Conservation (phyloP, 2,329 filamentous ascomycete genomes). For the Coniochaeta sp. region DNA sequence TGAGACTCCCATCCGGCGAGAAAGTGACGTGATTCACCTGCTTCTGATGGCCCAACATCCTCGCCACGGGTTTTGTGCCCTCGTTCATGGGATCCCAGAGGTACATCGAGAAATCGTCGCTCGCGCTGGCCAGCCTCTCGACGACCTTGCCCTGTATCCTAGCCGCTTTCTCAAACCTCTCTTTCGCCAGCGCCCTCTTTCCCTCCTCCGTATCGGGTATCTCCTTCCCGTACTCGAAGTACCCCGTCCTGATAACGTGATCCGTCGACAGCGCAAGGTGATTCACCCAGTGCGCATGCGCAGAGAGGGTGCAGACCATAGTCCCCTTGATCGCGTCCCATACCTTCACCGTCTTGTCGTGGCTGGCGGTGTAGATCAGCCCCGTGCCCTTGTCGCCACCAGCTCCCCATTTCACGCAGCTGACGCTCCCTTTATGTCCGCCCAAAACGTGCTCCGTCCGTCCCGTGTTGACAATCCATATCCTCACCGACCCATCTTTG, state of each 20-base stretch:
- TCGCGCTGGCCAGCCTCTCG: conserved; percentile 83
- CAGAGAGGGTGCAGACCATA: conserved; percentile 64
- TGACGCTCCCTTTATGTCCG: conserved; percentile 83
- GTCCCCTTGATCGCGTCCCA: conserved; percentile 80
- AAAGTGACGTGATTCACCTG: conserved; percentile 95
- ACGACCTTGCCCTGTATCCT: conserved; percentile 67
- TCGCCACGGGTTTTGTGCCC: conserved; percentile 76
- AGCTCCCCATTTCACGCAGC: conserved; percentile 82
- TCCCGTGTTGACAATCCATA: conserved; percentile 78
- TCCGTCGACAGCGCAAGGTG: conserved; percentile 91
- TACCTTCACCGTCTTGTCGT: conserved; percentile 87
- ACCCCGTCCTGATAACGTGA: conserved; percentile 78
- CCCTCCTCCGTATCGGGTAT: conserved; percentile 63
- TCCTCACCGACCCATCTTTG: conserved; percentile 80
- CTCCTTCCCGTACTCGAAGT: conserved; percentile 70
- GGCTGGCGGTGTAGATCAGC: conserved; percentile 73
- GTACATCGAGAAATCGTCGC: conserved; percentile 94
- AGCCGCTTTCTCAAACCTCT: conserved; percentile 80
- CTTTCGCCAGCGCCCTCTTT: conserved; percentile 67
- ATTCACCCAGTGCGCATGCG: conserved; percentile 91
- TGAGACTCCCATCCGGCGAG: conserved; percentile 79
- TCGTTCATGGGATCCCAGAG: conserved; percentile 76
- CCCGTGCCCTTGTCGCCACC: conserved; percentile 53
- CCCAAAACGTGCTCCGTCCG: conserved; percentile 75
- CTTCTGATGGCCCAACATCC: conserved; percentile 91